These are phyloP conservation scores for Sicyos edulis DNA, from an alignment of 306 rosid genomes.

Conservation along the genomic window DNA sequence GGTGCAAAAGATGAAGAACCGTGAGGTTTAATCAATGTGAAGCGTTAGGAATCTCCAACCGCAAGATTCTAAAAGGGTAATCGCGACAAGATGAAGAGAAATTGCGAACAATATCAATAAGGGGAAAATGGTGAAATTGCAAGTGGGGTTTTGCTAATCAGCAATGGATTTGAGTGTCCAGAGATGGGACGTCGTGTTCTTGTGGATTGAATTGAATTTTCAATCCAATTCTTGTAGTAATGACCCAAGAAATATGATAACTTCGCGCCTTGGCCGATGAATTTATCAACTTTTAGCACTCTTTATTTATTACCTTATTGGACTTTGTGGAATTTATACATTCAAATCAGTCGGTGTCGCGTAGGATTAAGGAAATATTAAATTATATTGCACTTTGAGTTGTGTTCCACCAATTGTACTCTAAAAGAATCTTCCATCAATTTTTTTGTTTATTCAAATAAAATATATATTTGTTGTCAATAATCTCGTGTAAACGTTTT, in stretches of 20 bases:
- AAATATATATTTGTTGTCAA: too few species aligned
- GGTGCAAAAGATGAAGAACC: slow-evolving; percentile 15
- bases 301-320: neutral
- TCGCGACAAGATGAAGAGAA: neutral
- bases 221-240: neutral
- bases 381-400: neutral
- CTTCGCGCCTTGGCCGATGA: slow-evolving; percentile 13
- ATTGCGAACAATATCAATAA: neutral
- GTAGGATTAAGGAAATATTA: neutral
- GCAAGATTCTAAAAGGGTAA: neutral
- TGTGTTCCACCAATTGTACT: neutral
- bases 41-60: slow-evolving; percentile 29
- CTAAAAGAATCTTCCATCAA: neutral
- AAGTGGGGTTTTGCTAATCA: slow-evolving; percentile 12
- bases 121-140: neutral
- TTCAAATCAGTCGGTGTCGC: neutral
- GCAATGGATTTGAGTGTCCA: slow-evolving; percentile 19
- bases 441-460: too few species aligned
- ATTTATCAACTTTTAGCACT: too few species aligned
- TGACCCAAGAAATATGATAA: slow-evolving; percentile 2
- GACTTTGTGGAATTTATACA: neutral
- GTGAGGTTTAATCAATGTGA: slow-evolving; percentile 27
- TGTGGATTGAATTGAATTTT: slow-evolving; percentile 26
- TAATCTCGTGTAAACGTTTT: neutral
- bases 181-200: neutral